Percentiles rank a stretch among this genome's conserved stretches.
Evolutionary conservation across 108 stramenopile species (phyloP).

Genomic region (Halocafeteria seosinensis): DNA sequence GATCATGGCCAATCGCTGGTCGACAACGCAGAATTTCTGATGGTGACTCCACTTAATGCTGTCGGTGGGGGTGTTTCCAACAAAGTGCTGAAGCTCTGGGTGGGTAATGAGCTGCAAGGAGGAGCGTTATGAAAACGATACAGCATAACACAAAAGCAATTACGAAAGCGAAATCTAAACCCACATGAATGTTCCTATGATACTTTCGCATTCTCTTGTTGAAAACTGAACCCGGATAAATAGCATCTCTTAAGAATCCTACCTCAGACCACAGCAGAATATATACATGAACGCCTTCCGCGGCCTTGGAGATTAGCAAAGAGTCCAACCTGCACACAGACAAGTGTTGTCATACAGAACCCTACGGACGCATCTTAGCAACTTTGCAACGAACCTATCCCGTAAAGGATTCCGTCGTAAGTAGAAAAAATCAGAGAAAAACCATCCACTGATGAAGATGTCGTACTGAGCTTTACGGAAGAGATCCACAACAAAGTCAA

Average conservation of each 20-base stretch:
- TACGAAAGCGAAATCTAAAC: too few relatives aligned
- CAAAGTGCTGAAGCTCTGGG: background rate
- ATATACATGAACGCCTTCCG: background rate
- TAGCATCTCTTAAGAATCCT: background rate
- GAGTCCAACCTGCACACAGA: too few relatives aligned
- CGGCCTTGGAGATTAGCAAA: background rate
- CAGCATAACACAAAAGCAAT: too few relatives aligned
- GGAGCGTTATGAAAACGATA: too few relatives aligned
- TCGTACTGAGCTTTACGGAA: background rate
- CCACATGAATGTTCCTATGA: background rate
- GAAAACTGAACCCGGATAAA: background rate
- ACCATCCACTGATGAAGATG: background rate
- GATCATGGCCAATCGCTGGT: slow-evolving; percentile 27
- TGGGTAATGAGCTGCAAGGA: too few relatives aligned
- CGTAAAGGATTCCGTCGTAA: background rate
- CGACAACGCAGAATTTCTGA: slow-evolving; percentile 16
- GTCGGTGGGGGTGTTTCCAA: background rate
- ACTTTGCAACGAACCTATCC: too few relatives aligned
- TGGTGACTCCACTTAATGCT: slow-evolving; percentile 14
- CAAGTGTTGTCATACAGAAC: too few relatives aligned
- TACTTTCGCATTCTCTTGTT: background rate
- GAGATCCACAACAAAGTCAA: background rate
- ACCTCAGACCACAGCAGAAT: background rate
- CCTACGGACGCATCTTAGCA: too few relatives aligned
- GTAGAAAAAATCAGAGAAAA: background rate